Conservation (phyloP, 805 yeast genomes). For the Saccharomycopsis vini region DNA sequence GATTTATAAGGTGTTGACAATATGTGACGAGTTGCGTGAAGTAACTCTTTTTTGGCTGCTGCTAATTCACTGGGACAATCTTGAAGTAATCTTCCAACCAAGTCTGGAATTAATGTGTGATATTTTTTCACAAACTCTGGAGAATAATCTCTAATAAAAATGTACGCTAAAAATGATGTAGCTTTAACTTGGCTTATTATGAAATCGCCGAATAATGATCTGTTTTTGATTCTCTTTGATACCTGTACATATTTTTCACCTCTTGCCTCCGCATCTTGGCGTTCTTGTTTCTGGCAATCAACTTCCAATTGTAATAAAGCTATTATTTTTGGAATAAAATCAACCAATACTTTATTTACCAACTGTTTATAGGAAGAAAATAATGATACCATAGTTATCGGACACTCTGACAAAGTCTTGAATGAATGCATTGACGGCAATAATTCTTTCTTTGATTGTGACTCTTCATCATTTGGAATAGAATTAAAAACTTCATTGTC, state of each 20-base stretch:
- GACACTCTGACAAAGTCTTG: constrained; percentile 91
- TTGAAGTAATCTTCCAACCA: constrained; percentile 75
- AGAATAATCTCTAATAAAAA: constrained; percentile 77
- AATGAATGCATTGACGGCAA: constrained; percentile 71
- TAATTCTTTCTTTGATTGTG: constrained; percentile 29
- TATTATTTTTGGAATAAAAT: constrained; percentile 74
- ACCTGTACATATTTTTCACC: constrained; percentile 61
- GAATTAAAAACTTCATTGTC: constrained; percentile 20
- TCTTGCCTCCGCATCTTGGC: constrained; percentile 44
- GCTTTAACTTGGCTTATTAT: constrained; percentile 92
- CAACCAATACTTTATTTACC: constrained; percentile 61
- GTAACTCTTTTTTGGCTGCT: constrained; percentile 81
- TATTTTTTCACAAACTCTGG: constrained; percentile 48
- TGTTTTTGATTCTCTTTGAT: constrained; percentile 64
- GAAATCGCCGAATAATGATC: constrained; percentile 79
- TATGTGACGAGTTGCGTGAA: constrained; percentile 94
- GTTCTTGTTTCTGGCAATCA: constrained; percentile 65
- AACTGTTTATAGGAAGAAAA: constrained; percentile 79
- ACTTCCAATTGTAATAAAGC: constrained; percentile 70
- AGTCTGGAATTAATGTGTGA: constrained; percentile 68
- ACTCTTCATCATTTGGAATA: constrained; percentile 32
- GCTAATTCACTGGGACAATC: constrained; percentile 94
- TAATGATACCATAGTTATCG: constrained; percentile 89
- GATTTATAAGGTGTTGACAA: constrained; percentile 79
- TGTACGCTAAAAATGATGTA: constrained; percentile 88